These are phyloP conservation scores for Drechslerella dactyloides DNA, from an alignment of 2,329 filamentous ascomycete genomes.

Conservation along the genomic window DNA sequence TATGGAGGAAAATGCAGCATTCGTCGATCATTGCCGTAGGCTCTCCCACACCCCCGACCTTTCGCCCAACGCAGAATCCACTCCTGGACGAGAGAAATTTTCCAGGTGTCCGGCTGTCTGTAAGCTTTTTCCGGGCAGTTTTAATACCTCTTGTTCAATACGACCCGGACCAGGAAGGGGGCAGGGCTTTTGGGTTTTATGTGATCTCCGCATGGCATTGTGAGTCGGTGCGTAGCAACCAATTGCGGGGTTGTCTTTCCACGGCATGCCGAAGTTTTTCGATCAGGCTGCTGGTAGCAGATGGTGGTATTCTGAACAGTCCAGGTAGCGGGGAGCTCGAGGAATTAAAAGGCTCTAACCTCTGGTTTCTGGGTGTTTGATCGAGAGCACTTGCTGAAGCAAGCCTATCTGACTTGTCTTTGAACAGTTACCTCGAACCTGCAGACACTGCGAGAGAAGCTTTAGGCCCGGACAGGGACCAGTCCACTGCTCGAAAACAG, in stretches of 20 bases:
- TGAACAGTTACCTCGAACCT: conserved; percentile 8
- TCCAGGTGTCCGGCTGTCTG: neutral
- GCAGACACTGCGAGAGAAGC: too few species aligned
- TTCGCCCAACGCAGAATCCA: conserved; percentile 22
- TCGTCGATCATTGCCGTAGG: conserved; percentile 35
- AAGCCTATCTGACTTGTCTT: conserved; percentile 4
- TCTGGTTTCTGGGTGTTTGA: neutral
- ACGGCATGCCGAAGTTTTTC: neutral
- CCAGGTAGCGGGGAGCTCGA: neutral
- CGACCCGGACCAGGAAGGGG: neutral
- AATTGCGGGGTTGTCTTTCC: neutral
- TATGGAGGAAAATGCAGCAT: neutral
- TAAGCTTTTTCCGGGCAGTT: neutral
- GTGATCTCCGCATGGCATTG: neutral
- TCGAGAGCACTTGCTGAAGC: neutral
- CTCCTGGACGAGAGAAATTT: neutral
- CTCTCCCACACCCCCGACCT: conserved; percentile 26
- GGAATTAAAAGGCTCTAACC: neutral
- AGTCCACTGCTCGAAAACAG: conserved; percentile 10
- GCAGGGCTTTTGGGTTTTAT: neutral
- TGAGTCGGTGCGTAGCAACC: neutral
- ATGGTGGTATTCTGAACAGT: neutral
- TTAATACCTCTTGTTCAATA: neutral
- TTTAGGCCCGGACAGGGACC: too few species aligned
- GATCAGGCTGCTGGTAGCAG: neutral